These are phyloP conservation scores for Ramalina intermedia DNA, from an alignment of 495 filamentous ascomycete species.

Conservation along the genomic window DNA sequence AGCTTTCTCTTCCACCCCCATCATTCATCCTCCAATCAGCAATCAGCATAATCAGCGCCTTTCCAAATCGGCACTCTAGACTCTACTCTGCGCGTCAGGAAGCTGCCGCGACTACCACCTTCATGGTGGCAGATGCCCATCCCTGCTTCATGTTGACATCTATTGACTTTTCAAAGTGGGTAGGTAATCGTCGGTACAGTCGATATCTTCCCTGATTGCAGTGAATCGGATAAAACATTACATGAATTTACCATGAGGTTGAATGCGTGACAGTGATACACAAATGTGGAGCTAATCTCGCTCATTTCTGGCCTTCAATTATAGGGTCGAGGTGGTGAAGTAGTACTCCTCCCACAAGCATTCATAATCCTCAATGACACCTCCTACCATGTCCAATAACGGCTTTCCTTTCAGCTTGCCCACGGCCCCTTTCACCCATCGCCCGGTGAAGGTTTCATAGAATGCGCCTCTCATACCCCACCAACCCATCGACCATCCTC, in stretches of 20 bases:
- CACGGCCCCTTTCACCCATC: constrained; percentile 45
- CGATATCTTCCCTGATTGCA: no score
- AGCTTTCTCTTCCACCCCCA: no score
- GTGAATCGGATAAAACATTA: no score
- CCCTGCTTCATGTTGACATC: no score
- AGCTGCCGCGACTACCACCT: no score
- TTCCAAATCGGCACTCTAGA: no score
- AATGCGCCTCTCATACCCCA: constrained; percentile 93
- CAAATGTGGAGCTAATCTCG: not conserved
- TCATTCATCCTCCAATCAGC: no score
- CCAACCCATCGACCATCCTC: constrained; percentile 84
- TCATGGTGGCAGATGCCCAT: no score
- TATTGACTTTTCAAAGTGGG: no score
- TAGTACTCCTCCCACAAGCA: constrained; percentile 98
- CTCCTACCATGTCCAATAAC: constrained; percentile 63
- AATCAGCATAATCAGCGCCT: no score
- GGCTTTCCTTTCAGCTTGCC: constrained; percentile 57
- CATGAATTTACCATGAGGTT: not conserved
- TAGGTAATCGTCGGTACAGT: no score
- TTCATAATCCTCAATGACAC: constrained; percentile 85
- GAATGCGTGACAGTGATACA: not conserved
- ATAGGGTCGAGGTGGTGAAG: constrained; percentile 63
- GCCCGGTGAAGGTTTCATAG: constrained; percentile 87
- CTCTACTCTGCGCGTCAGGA: no score
- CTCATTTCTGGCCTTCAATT: not conserved